Conservation (phyloP, 768 basidiomycete genomes). For the Lactarius deliciosus region DNA sequence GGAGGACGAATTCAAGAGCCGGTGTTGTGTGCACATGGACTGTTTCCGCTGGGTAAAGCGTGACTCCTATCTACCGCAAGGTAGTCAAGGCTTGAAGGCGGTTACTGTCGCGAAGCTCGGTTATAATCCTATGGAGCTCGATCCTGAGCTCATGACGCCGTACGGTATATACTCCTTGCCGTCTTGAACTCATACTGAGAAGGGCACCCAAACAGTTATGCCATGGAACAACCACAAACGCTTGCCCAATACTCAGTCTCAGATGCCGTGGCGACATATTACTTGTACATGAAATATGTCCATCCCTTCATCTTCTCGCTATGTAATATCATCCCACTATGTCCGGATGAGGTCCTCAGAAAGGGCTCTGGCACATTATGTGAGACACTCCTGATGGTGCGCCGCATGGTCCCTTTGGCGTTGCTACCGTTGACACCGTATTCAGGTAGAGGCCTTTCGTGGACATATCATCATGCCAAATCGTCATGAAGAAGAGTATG, state of each 20-base stretch:
- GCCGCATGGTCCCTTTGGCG: constrained; percentile 29
- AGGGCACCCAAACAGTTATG: constrained; percentile 62
- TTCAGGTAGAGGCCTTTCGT: constrained; percentile 91
- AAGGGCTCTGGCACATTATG: constrained; percentile 97
- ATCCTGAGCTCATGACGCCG: constrained; percentile 99
- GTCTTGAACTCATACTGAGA: neutral
- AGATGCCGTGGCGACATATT: constrained; percentile 99
- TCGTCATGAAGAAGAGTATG: constrained; percentile 88
- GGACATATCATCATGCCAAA: constrained; percentile 97
- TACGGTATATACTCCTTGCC: constrained; percentile 44
- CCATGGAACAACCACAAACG: constrained; percentile 90
- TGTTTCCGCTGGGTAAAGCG: constrained; percentile 99
- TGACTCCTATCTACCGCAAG: constrained; percentile 97
- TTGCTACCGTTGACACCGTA: constrained; percentile 8
- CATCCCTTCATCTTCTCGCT: constrained; percentile 99
- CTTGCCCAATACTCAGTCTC: constrained; percentile 99
- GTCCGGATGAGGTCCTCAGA: constrained; percentile 92
- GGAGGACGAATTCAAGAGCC: constrained; percentile 94
- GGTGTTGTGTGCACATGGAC: constrained; percentile 96
- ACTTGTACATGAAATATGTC: constrained; percentile 99
- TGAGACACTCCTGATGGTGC: constrained; percentile 95
- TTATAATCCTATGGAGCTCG: constrained; percentile 94
- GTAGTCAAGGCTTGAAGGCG: constrained; percentile 96
- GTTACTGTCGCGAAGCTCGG: constrained; percentile 96
- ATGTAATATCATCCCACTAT: constrained; percentile 97